phyloP scores from a whole-genome alignment of 2,329 filamentous ascomycete genomes.

The Ascomycota sp. region DNA sequence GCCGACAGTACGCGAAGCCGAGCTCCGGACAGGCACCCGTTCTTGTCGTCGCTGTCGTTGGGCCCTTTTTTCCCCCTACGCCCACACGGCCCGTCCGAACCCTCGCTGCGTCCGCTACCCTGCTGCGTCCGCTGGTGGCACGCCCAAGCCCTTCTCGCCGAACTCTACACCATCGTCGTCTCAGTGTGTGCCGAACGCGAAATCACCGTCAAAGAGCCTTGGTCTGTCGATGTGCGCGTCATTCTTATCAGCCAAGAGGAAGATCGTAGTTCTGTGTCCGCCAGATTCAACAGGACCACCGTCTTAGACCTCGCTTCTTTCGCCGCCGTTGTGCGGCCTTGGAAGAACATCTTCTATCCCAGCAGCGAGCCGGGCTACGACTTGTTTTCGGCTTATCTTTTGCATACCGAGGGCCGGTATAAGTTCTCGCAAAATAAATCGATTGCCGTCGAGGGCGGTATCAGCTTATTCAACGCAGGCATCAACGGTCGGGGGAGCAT shows the following conservation, averaged over 20 bases:
- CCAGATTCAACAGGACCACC: slow-evolving; percentile 24
- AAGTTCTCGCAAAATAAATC: slow-evolving; percentile 28
- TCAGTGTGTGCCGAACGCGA: slow-evolving; percentile 44
- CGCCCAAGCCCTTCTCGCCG: slow-evolving; percentile 56
- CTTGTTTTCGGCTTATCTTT: slow-evolving; percentile 29
- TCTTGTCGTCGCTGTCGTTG: slow-evolving; percentile 39
- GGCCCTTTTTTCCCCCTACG: slow-evolving; percentile 35
- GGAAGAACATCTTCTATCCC: slow-evolving; percentile 45
- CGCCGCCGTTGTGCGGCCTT: slow-evolving; percentile 32
- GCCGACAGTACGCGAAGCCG: slow-evolving; percentile 7
- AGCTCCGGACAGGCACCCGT: slow-evolving; percentile 19
- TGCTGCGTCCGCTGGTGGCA: slow-evolving; percentile 33
- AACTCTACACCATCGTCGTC: slow-evolving; percentile 59
- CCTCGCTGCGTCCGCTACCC: background rate
- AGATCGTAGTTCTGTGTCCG: slow-evolving; percentile 14
- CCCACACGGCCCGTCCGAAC: slow-evolving; percentile 16
- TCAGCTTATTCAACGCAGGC: slow-evolving; percentile 16
- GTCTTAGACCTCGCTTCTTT: slow-evolving; percentile 31
- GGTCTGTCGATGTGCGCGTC: slow-evolving; percentile 57
- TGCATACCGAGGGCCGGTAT: slow-evolving; percentile 24
- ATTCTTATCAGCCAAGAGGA: slow-evolving; percentile 46
- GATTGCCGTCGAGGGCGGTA: slow-evolving; percentile 29
- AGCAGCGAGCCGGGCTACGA: slow-evolving; percentile 43
- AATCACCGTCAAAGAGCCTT: slow-evolving; percentile 37
- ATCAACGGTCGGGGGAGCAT: background rate